phyloP scores from a whole-genome alignment of 768 basidiomycete genomes.

The Cubamyces sp. region DNA sequence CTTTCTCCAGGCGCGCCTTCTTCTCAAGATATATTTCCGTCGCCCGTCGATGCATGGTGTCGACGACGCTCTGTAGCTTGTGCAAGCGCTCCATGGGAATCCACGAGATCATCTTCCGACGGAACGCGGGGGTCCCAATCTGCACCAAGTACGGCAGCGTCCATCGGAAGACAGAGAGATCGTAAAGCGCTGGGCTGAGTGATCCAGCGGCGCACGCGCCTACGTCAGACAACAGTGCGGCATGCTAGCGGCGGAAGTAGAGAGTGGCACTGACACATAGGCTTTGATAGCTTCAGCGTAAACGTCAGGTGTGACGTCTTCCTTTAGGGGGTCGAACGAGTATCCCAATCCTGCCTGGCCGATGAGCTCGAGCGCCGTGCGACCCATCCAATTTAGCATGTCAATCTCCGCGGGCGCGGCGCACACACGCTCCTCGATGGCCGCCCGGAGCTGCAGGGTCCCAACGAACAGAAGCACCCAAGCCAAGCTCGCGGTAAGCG shows the following conservation, averaged over 20 bases:
- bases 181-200: constrained; percentile 49
- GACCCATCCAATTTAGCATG: constrained; percentile 33
- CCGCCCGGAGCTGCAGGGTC: constrained; percentile 23
- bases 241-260: background rate
- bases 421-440: constrained; percentile 21
- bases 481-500: constrained; percentile 7
- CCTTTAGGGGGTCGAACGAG: constrained; percentile 32
- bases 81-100: constrained; percentile 45
- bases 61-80: constrained; percentile 49
- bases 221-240: background rate
- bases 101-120: constrained; percentile 47
- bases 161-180: constrained; percentile 49
- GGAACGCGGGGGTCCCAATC: constrained; percentile 46
- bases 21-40: constrained; percentile 44
- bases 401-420: constrained; percentile 28
- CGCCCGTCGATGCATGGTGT: constrained; percentile 51
- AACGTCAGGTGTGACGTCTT: constrained; percentile 23
- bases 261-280: constrained; percentile 25
- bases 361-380: constrained; percentile 34
- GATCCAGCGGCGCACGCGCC: constrained; percentile 23
- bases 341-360: constrained; percentile 33
- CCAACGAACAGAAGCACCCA: background rate
- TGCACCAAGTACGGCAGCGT: constrained; percentile 50
- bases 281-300: constrained; percentile 35
- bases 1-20: constrained; percentile 33